Evolutionary conservation across 176 grass and related monocot genomes (phyloP), one percentile per base, ranked within the genome.

Genomic region (Oryza brachyantha): DNA sequence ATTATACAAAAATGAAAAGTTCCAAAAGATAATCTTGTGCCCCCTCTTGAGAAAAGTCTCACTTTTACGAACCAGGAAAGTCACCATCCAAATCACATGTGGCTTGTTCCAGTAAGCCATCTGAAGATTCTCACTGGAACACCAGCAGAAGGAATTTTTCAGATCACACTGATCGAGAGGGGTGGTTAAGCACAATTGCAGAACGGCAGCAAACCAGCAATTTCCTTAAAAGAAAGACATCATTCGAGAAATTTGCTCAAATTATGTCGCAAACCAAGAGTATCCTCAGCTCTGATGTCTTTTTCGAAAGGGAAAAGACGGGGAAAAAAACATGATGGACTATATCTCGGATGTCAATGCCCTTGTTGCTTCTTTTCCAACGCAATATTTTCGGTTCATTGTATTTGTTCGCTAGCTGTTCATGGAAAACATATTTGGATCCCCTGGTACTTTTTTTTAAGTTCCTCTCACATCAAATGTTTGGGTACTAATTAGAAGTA

Each of bases 51-150:
- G 38, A 48, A 72, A 87, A 57, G 52, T 38, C 17, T 36, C 3
- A 9, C 46, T 9, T 69, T 34, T 76, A 48, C 46, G 55, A 21
- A 50, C 19, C 27, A 25, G 48, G 69, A 31, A 66, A 61, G 48
- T 28, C 50, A 48, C 61, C 46, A 31, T 25, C 66, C 11, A 61
- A 61, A 37, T 46, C 62, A 70, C 61, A n/a, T 46, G 77, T 62
- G 61, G 13, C 74, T 73, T 68, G 13, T 68, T 74, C 50, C 69
- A 63, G 32, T 22, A 74, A 82, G 69, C 75, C 43, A 84, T 41
- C 62, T 54, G 38, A 79, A 78, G 25, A 31, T 58, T 79, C 68
- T 83, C 24, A 59, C 46, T 1, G 25, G 13, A 78, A 29, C 9
- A 5, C 10, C 9, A 59, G 48, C 46, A 37, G 35, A 57, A 52